Evolutionary conservation across 306 rosid species (phyloP).

Genomic region (Herpetospermum pedunculosum): DNA sequence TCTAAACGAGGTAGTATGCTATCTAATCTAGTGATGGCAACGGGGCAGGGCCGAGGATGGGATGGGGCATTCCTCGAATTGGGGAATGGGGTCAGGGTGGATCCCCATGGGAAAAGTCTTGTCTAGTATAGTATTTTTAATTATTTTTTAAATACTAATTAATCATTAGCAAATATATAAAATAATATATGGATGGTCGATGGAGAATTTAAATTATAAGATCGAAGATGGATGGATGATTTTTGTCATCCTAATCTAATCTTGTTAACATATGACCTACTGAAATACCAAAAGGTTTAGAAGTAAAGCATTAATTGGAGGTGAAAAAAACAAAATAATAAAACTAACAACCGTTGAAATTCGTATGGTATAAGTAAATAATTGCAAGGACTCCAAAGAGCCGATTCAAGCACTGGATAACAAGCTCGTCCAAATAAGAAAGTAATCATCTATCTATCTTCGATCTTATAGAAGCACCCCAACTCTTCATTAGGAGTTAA

Average conservation of each 20-base stretch:
- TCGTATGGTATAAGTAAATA: background rate
- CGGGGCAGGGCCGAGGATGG: background rate
- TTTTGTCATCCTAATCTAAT: too few relatives aligned
- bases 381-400: background rate
- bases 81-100: background rate
- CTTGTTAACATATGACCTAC: too few relatives aligned
- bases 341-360: background rate
- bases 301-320: background rate
- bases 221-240: too few relatives aligned
- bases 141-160: background rate
- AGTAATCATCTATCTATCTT: background rate
- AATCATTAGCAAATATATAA: background rate
- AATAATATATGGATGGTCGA: too few relatives aligned
- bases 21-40: background rate
- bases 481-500: background rate
- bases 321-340: background rate
- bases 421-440: background rate
- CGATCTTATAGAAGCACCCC: background rate
- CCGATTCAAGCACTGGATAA: background rate
- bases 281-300: background rate
- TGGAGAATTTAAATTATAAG: too few relatives aligned
- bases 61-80: background rate
- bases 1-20: background rate
- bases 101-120: background rate
- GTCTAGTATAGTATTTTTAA: background rate